phyloP scores from a whole-genome alignment of 805 yeast species.

The Candida xyloterini region DNA sequence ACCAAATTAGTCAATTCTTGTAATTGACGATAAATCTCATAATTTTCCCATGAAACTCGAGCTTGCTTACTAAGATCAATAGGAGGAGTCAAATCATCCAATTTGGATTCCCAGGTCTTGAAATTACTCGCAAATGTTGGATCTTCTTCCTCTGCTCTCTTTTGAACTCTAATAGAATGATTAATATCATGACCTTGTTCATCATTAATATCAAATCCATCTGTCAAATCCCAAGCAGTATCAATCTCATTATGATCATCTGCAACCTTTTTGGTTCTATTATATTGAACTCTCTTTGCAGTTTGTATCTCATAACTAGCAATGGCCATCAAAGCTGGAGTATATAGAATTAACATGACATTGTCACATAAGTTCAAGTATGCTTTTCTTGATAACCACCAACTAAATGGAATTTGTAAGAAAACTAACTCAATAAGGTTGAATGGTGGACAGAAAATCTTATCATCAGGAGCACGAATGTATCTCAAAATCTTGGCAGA shows the following conservation, averaged over 20 bases:
- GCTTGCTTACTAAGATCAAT: constrained; percentile 49
- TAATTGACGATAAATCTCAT: constrained; percentile 50
- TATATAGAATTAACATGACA: constrained; percentile 63
- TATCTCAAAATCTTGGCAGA: constrained; percentile 82
- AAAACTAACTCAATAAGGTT: constrained; percentile 65
- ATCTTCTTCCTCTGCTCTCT: constrained; percentile 63
- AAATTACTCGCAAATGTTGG: constrained; percentile 60
- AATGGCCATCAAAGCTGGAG: constrained; percentile 61
- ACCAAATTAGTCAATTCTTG: constrained; percentile 44
- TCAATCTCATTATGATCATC: constrained; percentile 81
- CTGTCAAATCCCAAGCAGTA: constrained; percentile 79
- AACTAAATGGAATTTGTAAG: constrained; percentile 42
- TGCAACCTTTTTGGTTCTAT: constrained; percentile 56
- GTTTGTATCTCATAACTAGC: constrained; percentile 61
- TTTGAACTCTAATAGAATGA: constrained; percentile 46
- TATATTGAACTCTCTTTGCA: constrained; percentile 70
- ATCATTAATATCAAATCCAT: constrained; percentile 54
- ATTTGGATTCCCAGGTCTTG: constrained; percentile 46
- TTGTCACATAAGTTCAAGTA: constrained; percentile 44
- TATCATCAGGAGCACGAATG: constrained; percentile 84
- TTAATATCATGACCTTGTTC: constrained; percentile 33
- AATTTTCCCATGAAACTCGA: constrained; percentile 66
- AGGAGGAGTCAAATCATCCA: constrained; percentile 55
- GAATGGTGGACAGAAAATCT: constrained; percentile 82
- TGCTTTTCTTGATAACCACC: constrained; percentile 33